A percentile compares a stretch with the other conserved stretches of the same genome.
These are phyloP conservation scores for Calonectria pseudoreteaudii DNA, from an alignment of 2,329 filamentous ascomycete genomes.

Conservation along the genomic window DNA sequence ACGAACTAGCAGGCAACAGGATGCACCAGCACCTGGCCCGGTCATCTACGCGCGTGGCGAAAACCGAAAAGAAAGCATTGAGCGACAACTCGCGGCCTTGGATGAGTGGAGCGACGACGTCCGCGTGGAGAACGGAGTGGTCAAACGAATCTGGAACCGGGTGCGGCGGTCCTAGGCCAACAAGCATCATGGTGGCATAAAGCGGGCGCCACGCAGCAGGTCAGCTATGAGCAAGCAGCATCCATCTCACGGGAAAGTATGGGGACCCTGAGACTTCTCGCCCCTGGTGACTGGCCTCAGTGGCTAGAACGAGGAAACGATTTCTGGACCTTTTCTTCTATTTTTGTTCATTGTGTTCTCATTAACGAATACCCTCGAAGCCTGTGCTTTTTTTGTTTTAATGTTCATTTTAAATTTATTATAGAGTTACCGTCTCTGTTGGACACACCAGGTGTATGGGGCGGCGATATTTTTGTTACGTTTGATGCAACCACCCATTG, in stretches of 20 bases:
- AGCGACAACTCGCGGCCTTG: constrained; percentile 64
- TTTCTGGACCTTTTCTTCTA: constrained; percentile 19
- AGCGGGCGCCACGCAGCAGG: background rate
- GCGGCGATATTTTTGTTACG: constrained; percentile 23
- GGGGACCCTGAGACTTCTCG: background rate
- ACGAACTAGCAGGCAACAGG: constrained; percentile 54
- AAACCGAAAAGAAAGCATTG: constrained; percentile 64
- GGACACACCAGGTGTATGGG: constrained; percentile 12
- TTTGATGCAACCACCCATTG: constrained; percentile 27
- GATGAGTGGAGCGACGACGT: constrained; percentile 58
- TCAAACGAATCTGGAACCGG: constrained; percentile 75
- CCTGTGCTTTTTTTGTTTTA: background rate
- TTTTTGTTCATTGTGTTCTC: constrained; percentile 23
- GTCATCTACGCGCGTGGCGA: constrained; percentile 46
- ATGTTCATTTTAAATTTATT: constrained; percentile 30
- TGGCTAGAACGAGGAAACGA: background rate
- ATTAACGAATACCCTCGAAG: constrained; percentile 36
- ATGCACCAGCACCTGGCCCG: constrained; percentile 44
- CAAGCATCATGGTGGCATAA: background rate
- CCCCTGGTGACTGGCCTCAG: background rate
- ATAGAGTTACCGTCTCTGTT: constrained; percentile 13
- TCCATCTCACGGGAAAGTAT: background rate
- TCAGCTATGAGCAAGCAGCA: background rate
- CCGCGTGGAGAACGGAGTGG: constrained; percentile 60
- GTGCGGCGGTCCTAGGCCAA: constrained; percentile 58